phyloP scores from a whole-genome alignment of 2,329 filamentous ascomycete species.

The Cephalotrichum gorgonifer region DNA sequence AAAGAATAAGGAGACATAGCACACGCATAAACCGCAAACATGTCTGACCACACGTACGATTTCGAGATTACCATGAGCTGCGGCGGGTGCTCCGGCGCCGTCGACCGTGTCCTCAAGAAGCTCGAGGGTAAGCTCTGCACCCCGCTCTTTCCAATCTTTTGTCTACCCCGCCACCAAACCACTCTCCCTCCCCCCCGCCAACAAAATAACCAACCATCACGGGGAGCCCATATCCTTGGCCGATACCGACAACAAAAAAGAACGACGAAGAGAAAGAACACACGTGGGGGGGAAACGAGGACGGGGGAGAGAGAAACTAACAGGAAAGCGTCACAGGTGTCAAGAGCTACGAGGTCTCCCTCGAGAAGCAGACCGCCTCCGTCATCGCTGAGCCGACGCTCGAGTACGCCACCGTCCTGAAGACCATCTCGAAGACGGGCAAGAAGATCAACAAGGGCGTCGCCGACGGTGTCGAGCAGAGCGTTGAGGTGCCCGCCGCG shows the following conservation, averaged over 20 bases:
- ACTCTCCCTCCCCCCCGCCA: not conserved
- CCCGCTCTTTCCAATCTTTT: not conserved
- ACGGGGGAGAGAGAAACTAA: slow-evolving; percentile 3
- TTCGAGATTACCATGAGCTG: slow-evolving; percentile 94
- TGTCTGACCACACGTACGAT: slow-evolving; percentile 84
- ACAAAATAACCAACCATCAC: no score
- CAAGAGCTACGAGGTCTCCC: slow-evolving; percentile 76
- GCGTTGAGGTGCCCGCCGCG: slow-evolving; percentile 33
- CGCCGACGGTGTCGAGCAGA: slow-evolving; percentile 53
- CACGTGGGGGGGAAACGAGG: no score
- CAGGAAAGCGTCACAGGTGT: slow-evolving; percentile 47
- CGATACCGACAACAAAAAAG: no score
- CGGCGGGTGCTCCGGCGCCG: slow-evolving; percentile 88
- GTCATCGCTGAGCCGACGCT: slow-evolving; percentile 61
- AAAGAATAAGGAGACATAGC: not conserved
- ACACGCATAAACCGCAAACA: slow-evolving; percentile 25
- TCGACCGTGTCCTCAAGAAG: slow-evolving; percentile 86
- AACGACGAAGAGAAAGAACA: no score
- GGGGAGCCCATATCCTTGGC: no score
- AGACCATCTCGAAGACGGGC: slow-evolving; percentile 89
- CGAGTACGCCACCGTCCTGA: slow-evolving; percentile 69
- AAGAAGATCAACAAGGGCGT: slow-evolving; percentile 77
- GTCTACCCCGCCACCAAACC: not conserved
- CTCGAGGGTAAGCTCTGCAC: slow-evolving; percentile 78
- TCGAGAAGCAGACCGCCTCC: slow-evolving; percentile 75